phyloP scores from a whole-genome alignment of 192 early-diverging fungal species.

The Obelidium mucronatum region DNA sequence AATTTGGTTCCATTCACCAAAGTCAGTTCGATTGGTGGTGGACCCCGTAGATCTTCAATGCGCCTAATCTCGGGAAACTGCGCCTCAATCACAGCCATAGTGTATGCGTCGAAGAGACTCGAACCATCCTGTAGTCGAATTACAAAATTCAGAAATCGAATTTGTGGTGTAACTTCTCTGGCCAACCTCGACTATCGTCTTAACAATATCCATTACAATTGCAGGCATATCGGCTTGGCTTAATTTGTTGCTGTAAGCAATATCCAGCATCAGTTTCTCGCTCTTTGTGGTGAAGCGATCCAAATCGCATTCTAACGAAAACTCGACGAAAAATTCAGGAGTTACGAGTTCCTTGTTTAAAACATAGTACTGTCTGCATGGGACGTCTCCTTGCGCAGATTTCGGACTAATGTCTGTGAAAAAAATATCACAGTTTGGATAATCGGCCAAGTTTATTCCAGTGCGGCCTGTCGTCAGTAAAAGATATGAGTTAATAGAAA shows the following conservation, averaged over 20 bases:
- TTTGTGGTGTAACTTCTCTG: not conserved
- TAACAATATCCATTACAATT: constrained; percentile 50
- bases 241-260: constrained; percentile 59
- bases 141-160: not conserved
- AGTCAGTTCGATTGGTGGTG: constrained; percentile 19
- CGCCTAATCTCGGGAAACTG: constrained; percentile 35
- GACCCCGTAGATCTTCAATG: not conserved
- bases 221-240: constrained; percentile 59
- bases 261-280: constrained; percentile 56
- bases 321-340: constrained; percentile 62
- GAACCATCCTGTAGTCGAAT: constrained; percentile 1
- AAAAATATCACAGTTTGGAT: constrained; percentile 34
- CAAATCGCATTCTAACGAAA: constrained; percentile 50
- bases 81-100: constrained; percentile 33
- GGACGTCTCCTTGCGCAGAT: constrained; percentile 31
- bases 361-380: constrained; percentile 41
- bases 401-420: constrained; percentile 11
- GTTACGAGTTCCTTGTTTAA: constrained; percentile 45
- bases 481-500: not conserved
- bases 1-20: constrained; percentile 6
- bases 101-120: constrained; percentile 21
- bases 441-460: constrained; percentile 31
- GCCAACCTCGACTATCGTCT: constrained; percentile 25
- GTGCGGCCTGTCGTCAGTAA: not conserved
- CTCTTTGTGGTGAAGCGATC: constrained; percentile 44